A percentile compares a stretch with the other conserved stretches of the same genome.
Evolutionary conservation across 176 grass and related monocot genomes (phyloP).

Genomic region (Oryza meyeriana): DNA sequence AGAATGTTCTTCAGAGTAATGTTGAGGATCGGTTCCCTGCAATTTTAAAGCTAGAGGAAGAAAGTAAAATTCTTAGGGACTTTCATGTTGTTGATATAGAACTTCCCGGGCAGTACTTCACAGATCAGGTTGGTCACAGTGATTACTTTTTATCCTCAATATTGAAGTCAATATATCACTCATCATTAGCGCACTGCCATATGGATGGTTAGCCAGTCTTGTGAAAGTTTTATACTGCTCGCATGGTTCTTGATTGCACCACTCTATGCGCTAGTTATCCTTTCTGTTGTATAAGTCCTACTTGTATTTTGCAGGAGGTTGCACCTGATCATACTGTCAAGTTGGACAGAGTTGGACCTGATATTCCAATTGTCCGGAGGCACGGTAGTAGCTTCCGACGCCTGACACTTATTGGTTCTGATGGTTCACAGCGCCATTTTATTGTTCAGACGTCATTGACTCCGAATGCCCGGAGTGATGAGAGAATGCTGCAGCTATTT

Average conservation of each 20-base stretch:
- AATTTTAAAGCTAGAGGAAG: conserved; percentile 93
- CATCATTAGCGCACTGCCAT: background rate
- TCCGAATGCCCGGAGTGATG: conserved; percentile 98
- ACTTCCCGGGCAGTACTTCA: conserved; percentile 95
- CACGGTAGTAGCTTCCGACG: conserved; percentile 95
- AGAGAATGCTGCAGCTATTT: conserved; percentile 97
- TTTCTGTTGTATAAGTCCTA: conserved; percentile 30
- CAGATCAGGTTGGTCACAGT: conserved; percentile 69
- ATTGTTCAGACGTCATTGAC: conserved; percentile 98
- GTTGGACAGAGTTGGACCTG: conserved; percentile 92
- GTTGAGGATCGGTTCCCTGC: conserved; percentile 97
- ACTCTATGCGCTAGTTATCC: background rate
- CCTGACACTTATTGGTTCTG: conserved; percentile 93
- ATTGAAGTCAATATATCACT: background rate
- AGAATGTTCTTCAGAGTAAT: conserved; percentile 98
- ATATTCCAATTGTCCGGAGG: conserved; percentile 97
- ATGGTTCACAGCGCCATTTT: conserved; percentile 99
- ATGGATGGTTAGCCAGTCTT: background rate
- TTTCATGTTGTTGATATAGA: conserved; percentile 97
- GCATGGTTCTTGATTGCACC: background rate
- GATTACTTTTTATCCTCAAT: background rate
- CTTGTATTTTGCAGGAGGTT: conserved; percentile 66
- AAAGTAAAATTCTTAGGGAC: conserved; percentile 94
- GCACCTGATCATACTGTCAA: conserved; percentile 97
- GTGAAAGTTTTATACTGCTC: background rate